These are phyloP conservation scores for Leccinum variicolor DNA, from an alignment of 768 basidiomycete species.

Conservation along the genomic window DNA sequence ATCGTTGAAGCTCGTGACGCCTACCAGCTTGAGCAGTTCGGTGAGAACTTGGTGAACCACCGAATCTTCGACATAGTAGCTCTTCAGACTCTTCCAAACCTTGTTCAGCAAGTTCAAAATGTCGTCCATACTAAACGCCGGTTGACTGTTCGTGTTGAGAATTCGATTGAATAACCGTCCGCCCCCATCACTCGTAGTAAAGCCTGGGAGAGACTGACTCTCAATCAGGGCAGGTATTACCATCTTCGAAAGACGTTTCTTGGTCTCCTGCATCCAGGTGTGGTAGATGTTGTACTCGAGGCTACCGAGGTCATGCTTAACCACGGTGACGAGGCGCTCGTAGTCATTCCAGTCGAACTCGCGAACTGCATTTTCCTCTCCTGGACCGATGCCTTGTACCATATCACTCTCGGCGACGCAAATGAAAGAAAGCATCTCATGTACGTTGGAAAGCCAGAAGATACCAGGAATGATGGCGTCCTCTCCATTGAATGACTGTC, in stretches of 20 bases:
- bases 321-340: conserved; percentile 93
- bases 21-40: conserved; percentile 92
- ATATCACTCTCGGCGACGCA: conserved; percentile 99
- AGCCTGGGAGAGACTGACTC: conserved; percentile 95
- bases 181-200: conserved; percentile 92
- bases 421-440: conserved; percentile 98
- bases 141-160: conserved; percentile 78
- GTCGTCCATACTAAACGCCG: conserved; percentile 98
- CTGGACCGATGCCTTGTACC: conserved; percentile 95
- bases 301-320: conserved; percentile 97
- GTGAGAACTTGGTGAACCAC: conserved; percentile 95
- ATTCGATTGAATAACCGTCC: conserved; percentile 93
- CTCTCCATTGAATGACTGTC: conserved; percentile 86
- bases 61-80: conserved; percentile 97
- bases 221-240: conserved; percentile 97
- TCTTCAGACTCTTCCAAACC: conserved; percentile 98
- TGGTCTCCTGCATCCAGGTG: conserved; percentile 98
- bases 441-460: conserved; percentile 99
- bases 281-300: conserved; percentile 99
- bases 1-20: conserved; percentile 97
- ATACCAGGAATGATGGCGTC: conserved; percentile 96
- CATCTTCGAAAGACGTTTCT: conserved; percentile 95
- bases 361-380: conserved; percentile 87
- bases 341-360: conserved; percentile 97
- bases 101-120: conserved; percentile 95